Evolutionary conservation across 2,329 filamentous ascomycete species (phyloP).

Genomic region (Penicillium sclerotiorum): DNA sequence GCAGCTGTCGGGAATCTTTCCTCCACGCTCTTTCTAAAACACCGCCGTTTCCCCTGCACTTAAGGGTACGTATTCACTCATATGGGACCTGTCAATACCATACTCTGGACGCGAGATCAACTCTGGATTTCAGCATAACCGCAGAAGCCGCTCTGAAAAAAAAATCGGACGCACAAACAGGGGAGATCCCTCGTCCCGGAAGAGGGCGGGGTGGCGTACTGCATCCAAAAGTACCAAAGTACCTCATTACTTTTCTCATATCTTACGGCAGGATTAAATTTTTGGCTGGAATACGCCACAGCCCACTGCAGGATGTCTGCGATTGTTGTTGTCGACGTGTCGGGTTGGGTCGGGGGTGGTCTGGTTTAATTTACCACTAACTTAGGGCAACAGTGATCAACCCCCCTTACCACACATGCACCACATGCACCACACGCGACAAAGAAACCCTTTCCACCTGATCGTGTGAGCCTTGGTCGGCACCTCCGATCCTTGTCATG

Average conservation of each 20-base stretch:
- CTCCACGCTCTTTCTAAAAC: conserved; percentile 17
- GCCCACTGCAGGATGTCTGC: background rate
- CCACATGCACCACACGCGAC: too few relatives aligned
- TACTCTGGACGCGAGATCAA: conserved; percentile 4
- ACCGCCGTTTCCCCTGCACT: too few relatives aligned
- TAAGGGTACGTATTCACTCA: conserved; percentile 5
- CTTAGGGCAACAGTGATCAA: too few relatives aligned
- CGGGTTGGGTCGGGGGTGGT: background rate
- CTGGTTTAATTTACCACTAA: too few relatives aligned
- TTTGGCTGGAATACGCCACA: too few relatives aligned
- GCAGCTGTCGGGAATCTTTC: conserved; percentile 13
- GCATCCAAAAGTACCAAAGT: conserved; percentile 4
- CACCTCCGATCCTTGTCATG: too few relatives aligned
- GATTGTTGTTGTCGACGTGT: background rate
- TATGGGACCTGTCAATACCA: conserved; percentile 16
- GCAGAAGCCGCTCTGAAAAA: conserved; percentile 26
- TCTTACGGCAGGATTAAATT: conserved; percentile 1
- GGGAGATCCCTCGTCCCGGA: conserved; percentile 1
- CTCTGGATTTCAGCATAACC: conserved; percentile 18
- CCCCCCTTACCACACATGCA: too few relatives aligned
- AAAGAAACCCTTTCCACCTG: too few relatives aligned
- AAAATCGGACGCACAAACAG: background rate
- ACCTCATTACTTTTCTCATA: conserved; percentile 1
- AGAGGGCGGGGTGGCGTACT: background rate
- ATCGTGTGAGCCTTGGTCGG: too few relatives aligned